Evolutionary conservation across 257 asterid species (phyloP).

Genomic region (Jacaranda copaia): DNA sequence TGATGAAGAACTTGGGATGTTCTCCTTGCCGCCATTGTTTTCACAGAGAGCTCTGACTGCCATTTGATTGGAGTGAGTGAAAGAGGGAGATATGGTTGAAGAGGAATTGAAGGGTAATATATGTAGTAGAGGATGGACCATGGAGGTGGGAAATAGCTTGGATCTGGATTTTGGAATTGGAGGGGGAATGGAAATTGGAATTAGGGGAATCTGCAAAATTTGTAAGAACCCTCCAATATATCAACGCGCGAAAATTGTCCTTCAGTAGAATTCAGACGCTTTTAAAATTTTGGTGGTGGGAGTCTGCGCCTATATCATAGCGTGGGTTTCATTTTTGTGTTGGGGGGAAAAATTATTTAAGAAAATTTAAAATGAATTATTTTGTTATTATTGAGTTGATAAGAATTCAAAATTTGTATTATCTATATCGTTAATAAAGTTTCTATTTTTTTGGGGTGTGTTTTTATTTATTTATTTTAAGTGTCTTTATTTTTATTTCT

Average conservation of each 20-base stretch:
- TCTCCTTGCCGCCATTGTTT: constrained; percentile 40
- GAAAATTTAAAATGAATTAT: too few relatives aligned
- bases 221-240: constrained; percentile 9
- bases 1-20: constrained; percentile 39
- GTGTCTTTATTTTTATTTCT: too few relatives aligned
- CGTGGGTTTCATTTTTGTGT: background rate
- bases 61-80: constrained; percentile 27
- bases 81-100: constrained; percentile 5
- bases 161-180: constrained; percentile 32
- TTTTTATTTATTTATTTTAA: too few relatives aligned
- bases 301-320: background rate
- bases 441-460: too few relatives aligned
- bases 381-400: too few relatives aligned
- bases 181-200: constrained; percentile 28
- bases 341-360: background rate
- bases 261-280: background rate
- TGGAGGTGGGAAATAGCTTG: constrained; percentile 29
- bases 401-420: too few relatives aligned
- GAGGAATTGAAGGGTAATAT: constrained; percentile 2
- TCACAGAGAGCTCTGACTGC: constrained; percentile 28
- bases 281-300: background rate
- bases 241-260: constrained; percentile 28
- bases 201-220: background rate
- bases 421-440: too few relatives aligned
- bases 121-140: constrained; percentile 17